A percentile compares a stretch with the other conserved stretches of the same genome.
Conservation (phyloP, 1,139 yeast genomes). For the Blastobotrys indianensis region DNA sequence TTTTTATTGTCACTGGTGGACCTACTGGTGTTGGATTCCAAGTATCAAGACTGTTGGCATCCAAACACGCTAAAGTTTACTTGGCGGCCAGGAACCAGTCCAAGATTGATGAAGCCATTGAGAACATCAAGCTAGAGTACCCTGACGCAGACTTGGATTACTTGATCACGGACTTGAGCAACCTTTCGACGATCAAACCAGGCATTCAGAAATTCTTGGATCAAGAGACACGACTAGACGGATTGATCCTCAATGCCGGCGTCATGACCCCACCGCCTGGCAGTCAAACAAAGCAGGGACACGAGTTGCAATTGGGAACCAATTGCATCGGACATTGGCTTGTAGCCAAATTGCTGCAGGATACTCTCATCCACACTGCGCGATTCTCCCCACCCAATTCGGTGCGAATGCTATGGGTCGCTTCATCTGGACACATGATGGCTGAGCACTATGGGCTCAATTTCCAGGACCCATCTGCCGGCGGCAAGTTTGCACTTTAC, state of each 20-base stretch:
- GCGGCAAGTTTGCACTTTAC: conserved; percentile 21
- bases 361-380: conserved; percentile 38
- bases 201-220: conserved; percentile 36
- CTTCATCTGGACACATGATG: conserved; percentile 24
- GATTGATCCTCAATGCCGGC: conserved; percentile 24
- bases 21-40: conserved; percentile 28
- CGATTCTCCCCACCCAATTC: conserved; percentile 11
- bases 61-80: conserved; percentile 31
- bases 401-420: conserved; percentile 42
- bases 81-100: conserved; percentile 37
- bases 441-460: conserved; percentile 25
- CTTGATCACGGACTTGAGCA: conserved; percentile 39
- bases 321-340: conserved; percentile 48
- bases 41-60: conserved; percentile 20
- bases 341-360: conserved; percentile 43
- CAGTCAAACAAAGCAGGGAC: conserved; percentile 38
- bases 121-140: conserved; percentile 27
- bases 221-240: conserved; percentile 24
- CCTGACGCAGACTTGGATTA: conserved; percentile 24
- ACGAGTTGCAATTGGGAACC: conserved; percentile 46
- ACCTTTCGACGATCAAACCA: conserved; percentile 41
- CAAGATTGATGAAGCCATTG: conserved; percentile 36
- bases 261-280: background rate
- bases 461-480: conserved; percentile 6
- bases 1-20: conserved; percentile 32